Percentiles rank a stretch among this genome's conserved stretches.
Evolutionary conservation across 116 monocot species (phyloP).

Genomic region (Papilionanthe hybrid): DNA sequence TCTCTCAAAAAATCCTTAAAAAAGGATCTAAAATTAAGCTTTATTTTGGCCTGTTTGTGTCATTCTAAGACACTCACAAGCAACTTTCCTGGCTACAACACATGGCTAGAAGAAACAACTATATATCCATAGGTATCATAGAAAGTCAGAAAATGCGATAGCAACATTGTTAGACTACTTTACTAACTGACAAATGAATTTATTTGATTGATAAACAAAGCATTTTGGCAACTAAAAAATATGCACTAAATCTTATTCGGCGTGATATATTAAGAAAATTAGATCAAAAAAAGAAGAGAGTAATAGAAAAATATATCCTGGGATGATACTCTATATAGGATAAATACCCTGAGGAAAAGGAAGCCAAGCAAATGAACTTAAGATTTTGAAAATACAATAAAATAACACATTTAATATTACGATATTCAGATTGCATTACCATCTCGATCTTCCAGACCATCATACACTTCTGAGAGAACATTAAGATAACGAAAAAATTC

Average conservation of each 20-base stretch:
- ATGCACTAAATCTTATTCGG: neutral
- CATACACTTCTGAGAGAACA: conserved; percentile 41
- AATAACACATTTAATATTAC: neutral
- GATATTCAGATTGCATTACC: conserved; percentile 36
- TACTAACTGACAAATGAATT: neutral
- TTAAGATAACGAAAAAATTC: conserved; percentile 76
- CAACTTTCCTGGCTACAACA: neutral
- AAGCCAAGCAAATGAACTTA: neutral
- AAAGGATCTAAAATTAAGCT: neutral
- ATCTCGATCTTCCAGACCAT: conserved; percentile 74
- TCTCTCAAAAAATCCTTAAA: neutral
- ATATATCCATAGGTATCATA: neutral
- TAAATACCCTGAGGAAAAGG: neutral
- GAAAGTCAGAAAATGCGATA: neutral
- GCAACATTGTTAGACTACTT: neutral
- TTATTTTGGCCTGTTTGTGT: neutral
- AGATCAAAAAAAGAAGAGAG: neutral
- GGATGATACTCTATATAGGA: neutral
- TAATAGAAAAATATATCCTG: neutral
- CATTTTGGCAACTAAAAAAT: neutral
- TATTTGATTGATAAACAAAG: neutral
- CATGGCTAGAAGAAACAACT: neutral
- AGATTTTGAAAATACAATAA: neutral
- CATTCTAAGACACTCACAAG: neutral
- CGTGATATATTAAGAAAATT: neutral